Base-by-base conservation (phyloP, 768 basidiomycete species). In the Hypholoma fasciculare region DNA sequence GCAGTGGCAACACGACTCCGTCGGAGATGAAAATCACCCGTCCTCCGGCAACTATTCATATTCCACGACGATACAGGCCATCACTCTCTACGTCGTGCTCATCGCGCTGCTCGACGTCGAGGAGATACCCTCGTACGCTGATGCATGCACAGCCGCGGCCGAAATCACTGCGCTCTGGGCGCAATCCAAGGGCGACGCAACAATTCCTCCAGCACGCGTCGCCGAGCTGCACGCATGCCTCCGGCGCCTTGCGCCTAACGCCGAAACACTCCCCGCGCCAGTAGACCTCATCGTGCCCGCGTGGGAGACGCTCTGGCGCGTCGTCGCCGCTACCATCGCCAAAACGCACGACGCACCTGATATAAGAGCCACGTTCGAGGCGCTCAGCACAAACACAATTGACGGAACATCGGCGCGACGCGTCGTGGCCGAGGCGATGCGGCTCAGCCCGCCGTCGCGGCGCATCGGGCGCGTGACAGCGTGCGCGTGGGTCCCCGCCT, bases 231-330 rank as follows among this genome's bases (percentile, higher is more conserved):
- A 76, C 48, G 5, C 46, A 2, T 70, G 71, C 49, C 67, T 86
- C 19, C 68, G 72, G 2, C 64, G 55, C 1, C 78, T 86, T 59
- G 59, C 86, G 20, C 75, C 78, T 5, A 68, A 76, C 36, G 52
- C 47, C 1, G 61, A 67, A 0, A 57, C 27, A 4, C 74, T 71
- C 51, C 69, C 71, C 1, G 74, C 79, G 39, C 79, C 82, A 0
- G 67, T 87, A 14, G 76, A 86, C 46, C 76, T 76, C 56, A 74
- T 88, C 54, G 76, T 87, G 44, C 86, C 86, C 0, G 70, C 81
- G 0, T 88, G 83, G 74, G 87, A 88, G 64, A 82, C 81, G 0
- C 68, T 87, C 46, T 87, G 87, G 87, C 78, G 84, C 12, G 77
- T 87, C 19, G 72, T 84, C 52, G 85, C 85, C 1, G 70, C 72